Evolutionary conservation across 75 land plant species (phyloP).

Genomic region (Chamaecyparis obtusa): DNA sequence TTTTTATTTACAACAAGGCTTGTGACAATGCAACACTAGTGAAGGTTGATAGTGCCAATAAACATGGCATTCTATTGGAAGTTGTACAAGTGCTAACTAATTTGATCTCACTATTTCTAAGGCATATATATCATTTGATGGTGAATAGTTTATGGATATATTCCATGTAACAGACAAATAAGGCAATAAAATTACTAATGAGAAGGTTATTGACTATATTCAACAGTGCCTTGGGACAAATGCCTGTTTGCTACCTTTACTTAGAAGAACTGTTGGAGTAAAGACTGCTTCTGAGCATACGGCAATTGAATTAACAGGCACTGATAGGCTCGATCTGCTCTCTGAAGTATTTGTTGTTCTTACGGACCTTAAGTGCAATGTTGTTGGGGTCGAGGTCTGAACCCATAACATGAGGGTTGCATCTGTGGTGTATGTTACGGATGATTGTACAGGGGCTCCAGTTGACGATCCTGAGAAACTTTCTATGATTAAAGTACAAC

Average conservation of each 20-base stretch:
- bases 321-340: constrained; percentile 85
- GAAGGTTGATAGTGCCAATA: constrained; percentile 91
- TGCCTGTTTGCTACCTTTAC: constrained; percentile 22
- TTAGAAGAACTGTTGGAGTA: constrained; percentile 57
- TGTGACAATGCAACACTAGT: constrained; percentile 61
- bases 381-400: constrained; percentile 86
- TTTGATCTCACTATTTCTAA: constrained; percentile 73
- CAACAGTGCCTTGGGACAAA: constrained; percentile 24
- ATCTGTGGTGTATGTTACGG: constrained; percentile 83
- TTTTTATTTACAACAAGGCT: constrained; percentile 60
- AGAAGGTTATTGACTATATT: constrained; percentile 48
- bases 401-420: constrained; percentile 90
- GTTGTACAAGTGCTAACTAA: constrained; percentile 90
- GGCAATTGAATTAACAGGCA: constrained; percentile 73
- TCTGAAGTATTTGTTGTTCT: constrained; percentile 90
- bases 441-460: constrained; percentile 56
- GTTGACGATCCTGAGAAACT: constrained; percentile 59
- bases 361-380: constrained; percentile 69
- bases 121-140: constrained; percentile 96
- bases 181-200: constrained; percentile 66
- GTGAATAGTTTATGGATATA: constrained; percentile 98
- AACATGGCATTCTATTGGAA: constrained; percentile 78
- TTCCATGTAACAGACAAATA: constrained; percentile 78
- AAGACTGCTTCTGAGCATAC: constrained; percentile 64
- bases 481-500: constrained; percentile 61